Evolutionary conservation across 2,329 filamentous ascomycete species (phyloP).

Genomic region (Hypoxylon sp.): DNA sequence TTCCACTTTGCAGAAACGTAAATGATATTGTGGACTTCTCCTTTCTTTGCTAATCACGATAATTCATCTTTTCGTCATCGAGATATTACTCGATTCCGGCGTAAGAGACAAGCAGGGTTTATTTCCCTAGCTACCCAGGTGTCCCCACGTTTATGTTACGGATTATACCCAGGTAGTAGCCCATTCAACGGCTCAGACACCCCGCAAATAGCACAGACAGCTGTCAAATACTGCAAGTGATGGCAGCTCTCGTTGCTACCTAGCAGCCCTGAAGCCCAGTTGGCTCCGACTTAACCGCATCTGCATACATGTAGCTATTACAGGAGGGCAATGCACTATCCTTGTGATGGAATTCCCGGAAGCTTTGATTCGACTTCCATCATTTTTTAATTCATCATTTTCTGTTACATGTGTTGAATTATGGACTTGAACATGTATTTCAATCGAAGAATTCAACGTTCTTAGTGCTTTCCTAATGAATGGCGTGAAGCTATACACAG

Average conservation of each 20-base stretch:
- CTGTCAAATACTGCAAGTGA: constrained; percentile 37
- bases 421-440: too few relatives aligned
- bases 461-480: background rate
- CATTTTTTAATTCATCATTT: background rate
- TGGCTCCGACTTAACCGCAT: constrained; percentile 2
- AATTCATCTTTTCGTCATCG: constrained; percentile 23
- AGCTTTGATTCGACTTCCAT: constrained; percentile 12
- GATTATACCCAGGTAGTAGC: constrained; percentile 4
- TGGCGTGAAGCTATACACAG: constrained; percentile 9
- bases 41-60: constrained; percentile 18
- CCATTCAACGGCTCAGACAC: constrained; percentile 25
- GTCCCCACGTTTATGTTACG: background rate
- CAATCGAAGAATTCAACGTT: background rate
- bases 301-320: constrained; percentile 19
- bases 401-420: background rate
- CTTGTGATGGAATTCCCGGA: constrained; percentile 29
- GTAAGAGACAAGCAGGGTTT: background rate
- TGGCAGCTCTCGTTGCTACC: constrained; percentile 7
- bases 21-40: constrained; percentile 13
- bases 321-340: constrained; percentile 25
- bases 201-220: constrained; percentile 35
- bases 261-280: background rate
- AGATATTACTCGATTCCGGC: constrained; percentile 17
- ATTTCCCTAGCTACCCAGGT: constrained; percentile 7
- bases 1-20: constrained; percentile 30